Base-by-base conservation (phyloP, 345 rosid genomes). In the Sapria himalayana region DNA sequence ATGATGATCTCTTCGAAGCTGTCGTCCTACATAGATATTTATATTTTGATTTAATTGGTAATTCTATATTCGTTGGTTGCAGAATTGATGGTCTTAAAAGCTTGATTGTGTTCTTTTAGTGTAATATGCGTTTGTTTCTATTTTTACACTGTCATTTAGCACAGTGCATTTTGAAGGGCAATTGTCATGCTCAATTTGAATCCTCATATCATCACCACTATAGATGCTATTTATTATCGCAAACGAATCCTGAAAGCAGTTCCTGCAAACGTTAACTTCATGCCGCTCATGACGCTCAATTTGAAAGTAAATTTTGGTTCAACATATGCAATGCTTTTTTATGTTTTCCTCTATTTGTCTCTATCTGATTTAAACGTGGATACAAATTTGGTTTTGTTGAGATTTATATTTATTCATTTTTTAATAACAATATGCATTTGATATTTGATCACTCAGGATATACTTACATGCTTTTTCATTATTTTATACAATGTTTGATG, bases 171-270 rank as follows among this genome's bases (percentile, higher is more conserved):
- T 73, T 62, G 78, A 61, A 78, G 93, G 58, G 94, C 91, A 8
- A 74, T 86, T 42, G 78, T 82, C 50, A 82, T 78, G 98, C 94
- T 94, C 2, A 86, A 86, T 69, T 57, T 86, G 73, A 82, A 68
- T 50, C 91, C 89, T 39, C 52, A 51, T 0, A 25, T 59, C 39
- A 52, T 54, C 5, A 48, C 64, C 1, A 53, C 64, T 1, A 55
- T 43, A 4, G 55, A 54, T 29, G 64, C 64, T 24, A 43, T 52
- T 7, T 41, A 48, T 41, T 76, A 79, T 53, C 69, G 66, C 4
- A 68, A 73, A 34, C 58, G 69, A 19, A 76, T 79, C 52, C 18
- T 76, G 69, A 64, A 73, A 58, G 67, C 74, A 19, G 24, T 74
- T 61, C 91, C 94, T 7, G 23, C 47, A 20, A 42, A 52, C 33